Evolutionary conservation across 306 rosid species (phyloP).

Genomic region (Prunus mume): DNA sequence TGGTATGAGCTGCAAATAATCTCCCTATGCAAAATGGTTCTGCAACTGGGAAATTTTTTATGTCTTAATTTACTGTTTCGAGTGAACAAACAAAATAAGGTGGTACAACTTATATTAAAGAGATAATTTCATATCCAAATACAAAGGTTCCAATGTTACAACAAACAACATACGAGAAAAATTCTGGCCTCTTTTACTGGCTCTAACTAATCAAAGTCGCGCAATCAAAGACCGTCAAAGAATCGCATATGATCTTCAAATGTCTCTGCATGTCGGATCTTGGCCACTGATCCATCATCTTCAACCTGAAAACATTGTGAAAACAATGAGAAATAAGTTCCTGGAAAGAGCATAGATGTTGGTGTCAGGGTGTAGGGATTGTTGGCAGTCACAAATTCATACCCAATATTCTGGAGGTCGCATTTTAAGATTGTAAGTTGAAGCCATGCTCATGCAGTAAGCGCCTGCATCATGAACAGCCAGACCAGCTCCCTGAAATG

Average conservation of each 20-base stretch:
- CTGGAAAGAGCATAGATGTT: not conserved
- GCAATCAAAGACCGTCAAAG: constrained; percentile 72
- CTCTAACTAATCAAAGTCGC: not conserved
- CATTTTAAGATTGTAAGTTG: constrained; percentile 96
- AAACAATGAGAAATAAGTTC: not conserved
- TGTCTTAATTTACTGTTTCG: too few relatives aligned
- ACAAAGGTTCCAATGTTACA: constrained; percentile 3
- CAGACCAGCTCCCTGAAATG: constrained; percentile 82
- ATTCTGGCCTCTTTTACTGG: not conserved
- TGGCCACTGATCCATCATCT: constrained; percentile 73
- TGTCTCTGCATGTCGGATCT: constrained; percentile 86
- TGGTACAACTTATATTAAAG: not conserved
- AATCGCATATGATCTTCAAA: constrained; percentile 76
- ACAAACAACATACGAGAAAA: not conserved
- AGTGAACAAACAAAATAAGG: not conserved
- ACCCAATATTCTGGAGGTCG: constrained; percentile 98
- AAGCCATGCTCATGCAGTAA: constrained; percentile 99
- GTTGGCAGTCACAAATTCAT: constrained; percentile 4
- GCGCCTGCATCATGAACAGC: constrained; percentile 99
- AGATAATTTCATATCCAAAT: not conserved
- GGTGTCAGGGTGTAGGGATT: not conserved
- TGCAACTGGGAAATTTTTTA: too few relatives aligned
- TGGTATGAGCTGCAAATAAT: too few relatives aligned
- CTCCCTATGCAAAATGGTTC: too few relatives aligned
- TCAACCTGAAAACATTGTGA: constrained; percentile 50